Evolutionary conservation across 179 eudicot species (phyloP), one percentile per base, ranked within the genome.

Genomic region (Nepenthes alata): DNA sequence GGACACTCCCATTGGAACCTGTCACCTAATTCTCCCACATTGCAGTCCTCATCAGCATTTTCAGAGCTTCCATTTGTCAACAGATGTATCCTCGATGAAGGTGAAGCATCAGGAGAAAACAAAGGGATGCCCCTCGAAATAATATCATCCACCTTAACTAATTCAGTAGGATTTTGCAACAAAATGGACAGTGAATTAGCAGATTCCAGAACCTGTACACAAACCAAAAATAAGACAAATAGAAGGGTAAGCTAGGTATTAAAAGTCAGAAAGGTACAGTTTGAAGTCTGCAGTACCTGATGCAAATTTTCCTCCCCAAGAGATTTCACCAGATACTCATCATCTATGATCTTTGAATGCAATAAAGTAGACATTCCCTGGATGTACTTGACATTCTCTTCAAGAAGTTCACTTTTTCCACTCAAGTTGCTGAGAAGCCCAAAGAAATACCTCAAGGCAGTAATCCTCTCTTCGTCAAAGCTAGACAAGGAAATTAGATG

Each of bases 1-100:
- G 99, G 94, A 60, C 96, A 94, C 53, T 94, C 99, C 99, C 99
- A 94, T 48, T 68, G 72, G 70, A 85, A 90, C 63, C 64, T 82
- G 7, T 84, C 90, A 47, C 79, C 77, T 56, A 81, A 68, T 59
- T 78, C 97, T 47, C 75, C 78, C 41, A 76, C 37, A 57, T 63
- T 68, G 56, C 64, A 51, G 53, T 77, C 77, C 82, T 75, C 78
- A 37, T 85, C 91, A 47, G 77, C 78, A 64, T 82, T 81, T 58
- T 80, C 82, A 36, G 77, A 72, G 61, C 81, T 79, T 66, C 78
- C 65, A 67, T 87, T 82, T 8, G 84, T 69, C 59, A 89, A 61
- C 64, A 73, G 65, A 61, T 69, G 83, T 64, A 87, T 73, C 85
- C 75, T 87, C 48, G 84, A 76, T 35, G 85, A 78, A 72, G 69